phyloP scores from a whole-genome alignment of 164 flowering plant species.

The Aristolochia californica region DNA sequence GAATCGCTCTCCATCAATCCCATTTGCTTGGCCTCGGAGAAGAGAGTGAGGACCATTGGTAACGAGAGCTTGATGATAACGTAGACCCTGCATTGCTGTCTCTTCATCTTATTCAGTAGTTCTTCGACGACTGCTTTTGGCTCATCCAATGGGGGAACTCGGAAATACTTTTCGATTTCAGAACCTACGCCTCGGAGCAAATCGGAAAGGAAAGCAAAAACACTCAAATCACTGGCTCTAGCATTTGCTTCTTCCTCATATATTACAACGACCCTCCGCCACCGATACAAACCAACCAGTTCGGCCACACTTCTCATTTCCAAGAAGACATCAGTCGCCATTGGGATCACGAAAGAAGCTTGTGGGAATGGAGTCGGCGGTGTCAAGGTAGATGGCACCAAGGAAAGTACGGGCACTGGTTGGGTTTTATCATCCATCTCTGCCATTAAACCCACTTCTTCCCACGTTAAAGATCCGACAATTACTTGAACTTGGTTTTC shows the following conservation, averaged over 20 bases:
- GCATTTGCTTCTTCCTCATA: slow-evolving; percentile 13
- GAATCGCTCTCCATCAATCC: slow-evolving; percentile 24
- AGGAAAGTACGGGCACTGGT: slow-evolving; percentile 15
- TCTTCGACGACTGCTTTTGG: neutral
- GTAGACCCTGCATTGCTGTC: slow-evolving; percentile 8
- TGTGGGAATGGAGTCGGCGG: too few species aligned
- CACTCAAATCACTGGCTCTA: neutral
- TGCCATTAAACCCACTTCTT: slow-evolving; percentile 34
- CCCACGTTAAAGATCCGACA: slow-evolving; percentile 19
- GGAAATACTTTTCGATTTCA: slow-evolving; percentile 2
- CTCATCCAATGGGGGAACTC: slow-evolving; percentile 2
- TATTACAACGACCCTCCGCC: slow-evolving; percentile 11
- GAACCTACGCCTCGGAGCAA: slow-evolving; percentile 3
- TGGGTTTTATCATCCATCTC: slow-evolving; percentile 21
- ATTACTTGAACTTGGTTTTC: slow-evolving; percentile 5
- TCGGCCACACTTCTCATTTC: slow-evolving; percentile 15
- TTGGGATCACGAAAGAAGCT: slow-evolving; percentile 11
- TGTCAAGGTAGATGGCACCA: slow-evolving; percentile 3
- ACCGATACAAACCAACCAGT: slow-evolving; percentile 6
- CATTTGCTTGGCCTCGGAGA: slow-evolving; percentile 2
- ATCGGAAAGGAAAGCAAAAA: slow-evolving; percentile 2
- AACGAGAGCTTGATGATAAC: slow-evolving; percentile 2
- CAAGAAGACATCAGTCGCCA: slow-evolving; percentile 4
- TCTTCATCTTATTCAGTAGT: slow-evolving; percentile 1
- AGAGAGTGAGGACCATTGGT: neutral